A percentile compares a stretch with the other conserved stretches of the same genome.
These are phyloP conservation scores for Clitopilus hobsonii DNA, from an alignment of 768 basidiomycete genomes.

Conservation along the genomic window DNA sequence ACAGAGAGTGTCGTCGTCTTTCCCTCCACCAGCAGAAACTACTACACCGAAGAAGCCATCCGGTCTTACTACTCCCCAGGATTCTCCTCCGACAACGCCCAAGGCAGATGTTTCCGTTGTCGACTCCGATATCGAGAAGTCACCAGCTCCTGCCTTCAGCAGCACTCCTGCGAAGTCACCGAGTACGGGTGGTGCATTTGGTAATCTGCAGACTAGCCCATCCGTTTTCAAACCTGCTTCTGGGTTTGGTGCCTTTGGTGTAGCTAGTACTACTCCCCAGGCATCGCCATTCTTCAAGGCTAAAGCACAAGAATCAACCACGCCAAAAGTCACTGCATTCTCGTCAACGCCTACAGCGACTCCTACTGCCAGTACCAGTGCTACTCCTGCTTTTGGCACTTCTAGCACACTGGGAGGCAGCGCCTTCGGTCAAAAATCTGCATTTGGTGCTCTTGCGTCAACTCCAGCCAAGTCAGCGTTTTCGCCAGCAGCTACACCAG, in stretches of 20 bases:
- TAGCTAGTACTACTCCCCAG: conserved; percentile 29
- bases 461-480: conserved; percentile 30
- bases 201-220: conserved; percentile 29
- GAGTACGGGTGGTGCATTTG: conserved; percentile 36
- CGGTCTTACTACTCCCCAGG: neutral
- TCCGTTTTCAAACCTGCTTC: conserved; percentile 35
- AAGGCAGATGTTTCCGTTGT: conserved; percentile 3
- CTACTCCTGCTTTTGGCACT: conserved; percentile 33
- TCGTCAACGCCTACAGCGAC: conserved; percentile 4
- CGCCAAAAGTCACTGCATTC: conserved; percentile 35
- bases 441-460: conserved; percentile 34
- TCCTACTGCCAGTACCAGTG: conserved; percentile 13
- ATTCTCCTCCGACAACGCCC: conserved; percentile 17
- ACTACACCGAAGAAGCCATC: conserved; percentile 4
- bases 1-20: neutral
- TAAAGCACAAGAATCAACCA: conserved; percentile 20
- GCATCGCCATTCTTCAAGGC: conserved; percentile 54
- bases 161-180: neutral
- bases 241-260: conserved; percentile 49
- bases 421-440: conserved; percentile 12
- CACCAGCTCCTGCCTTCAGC: conserved; percentile 16
- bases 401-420: conserved; percentile 27
- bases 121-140: conserved; percentile 9
- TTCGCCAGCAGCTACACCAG: conserved; percentile 14
- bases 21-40: neutral